Evolutionary conservation across 352 stramenopile genomes (phyloP), one percentile per base, ranked within the genome.

Genomic region (Phytophthora pisi): DNA sequence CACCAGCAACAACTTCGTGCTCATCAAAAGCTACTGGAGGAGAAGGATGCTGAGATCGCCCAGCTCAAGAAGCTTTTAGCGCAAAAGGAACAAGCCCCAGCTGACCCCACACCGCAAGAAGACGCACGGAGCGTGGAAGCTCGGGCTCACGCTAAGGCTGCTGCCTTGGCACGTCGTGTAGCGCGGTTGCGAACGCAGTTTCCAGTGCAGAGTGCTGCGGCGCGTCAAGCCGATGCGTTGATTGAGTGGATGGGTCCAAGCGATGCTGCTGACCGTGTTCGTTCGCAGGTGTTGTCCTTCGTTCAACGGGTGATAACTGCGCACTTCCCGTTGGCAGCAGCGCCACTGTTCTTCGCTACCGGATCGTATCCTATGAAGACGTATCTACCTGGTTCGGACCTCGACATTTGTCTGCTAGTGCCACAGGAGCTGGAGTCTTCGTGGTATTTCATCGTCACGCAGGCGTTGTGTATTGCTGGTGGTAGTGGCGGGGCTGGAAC

Each of bases 351-450:
- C 30, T 87, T 90, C 43, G 72, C 87, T n/a, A 93, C 79, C 4
- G 90, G 90, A 9, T 94, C 88, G 3, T 97, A 94, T 43, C 89
- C 91, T 7, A 93, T 97, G 78, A 95, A 96, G 64, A 96, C 89
- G 42, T 97, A 97, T 66, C 77, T 97, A 2, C 91, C 91, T 4
- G 90, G 89, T 0, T 91, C 90, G 10, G 90, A 97, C 34, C 70
- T 97, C 13, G 88, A 95, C 56, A 79, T 97, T 56, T 96, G 84
- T 50, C 74, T 96, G 1, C 77, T 97, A 47, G 53, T 97, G 2
- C 81, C 85, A 1, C 82, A 89, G 58, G 85, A 90, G 30, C 57
- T 96, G n/a, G 88, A 95, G 64, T 73, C 78, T 13, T 87, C 89
- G 45, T 97, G 91, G 91, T 91, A 93, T 57, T 93, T 93, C 5